Evolutionary conservation across 257 asterid genomes (phyloP).

Genomic region (Rehmannia glutinosa): DNA sequence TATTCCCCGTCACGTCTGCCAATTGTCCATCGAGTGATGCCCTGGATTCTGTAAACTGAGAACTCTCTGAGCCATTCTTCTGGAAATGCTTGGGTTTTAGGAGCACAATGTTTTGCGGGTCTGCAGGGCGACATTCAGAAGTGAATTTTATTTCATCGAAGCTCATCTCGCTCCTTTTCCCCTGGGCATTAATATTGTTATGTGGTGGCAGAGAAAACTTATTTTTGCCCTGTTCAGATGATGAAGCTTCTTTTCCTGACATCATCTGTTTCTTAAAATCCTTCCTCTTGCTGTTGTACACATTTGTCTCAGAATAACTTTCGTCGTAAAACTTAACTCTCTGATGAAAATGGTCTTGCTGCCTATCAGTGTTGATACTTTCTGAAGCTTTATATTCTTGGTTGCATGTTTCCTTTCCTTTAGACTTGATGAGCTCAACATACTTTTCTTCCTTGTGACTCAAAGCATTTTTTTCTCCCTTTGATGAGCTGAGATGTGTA

Average conservation of each 20-base stretch:
- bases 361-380: conserved; percentile 30
- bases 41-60: conserved; percentile 44
- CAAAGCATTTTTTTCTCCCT: too few species aligned
- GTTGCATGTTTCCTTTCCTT: conserved; percentile 34
- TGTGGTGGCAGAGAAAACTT: conserved; percentile 22
- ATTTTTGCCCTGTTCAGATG: conserved; percentile 25
- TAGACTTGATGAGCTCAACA: conserved; percentile 22
- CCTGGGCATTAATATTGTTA: conserved; percentile 23
- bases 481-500: conserved; percentile 21
- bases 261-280: conserved; percentile 26
- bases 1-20: conserved; percentile 28
- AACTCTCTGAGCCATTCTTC: conserved; percentile 33
- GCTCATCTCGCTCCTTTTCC: conserved; percentile 25
- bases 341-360: conserved; percentile 27
- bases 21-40: conserved; percentile 37
- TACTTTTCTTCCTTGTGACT: conserved; percentile 31
- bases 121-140: conserved; percentile 28
- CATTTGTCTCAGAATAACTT: conserved; percentile 19
- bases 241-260: conserved; percentile 29
- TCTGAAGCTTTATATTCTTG: conserved; percentile 33
- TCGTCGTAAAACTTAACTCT: conserved; percentile 26
- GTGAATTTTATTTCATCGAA: conserved; percentile 19
- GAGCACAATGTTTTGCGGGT: conserved; percentile 36
- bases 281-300: conserved; percentile 32
- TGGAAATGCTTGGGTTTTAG: conserved; percentile 41